Percentiles rank a stretch among this genome's conserved stretches.
These are phyloP conservation scores for Cicer cuneatum DNA, from an alignment of 306 rosid species.

Conservation along the genomic window DNA sequence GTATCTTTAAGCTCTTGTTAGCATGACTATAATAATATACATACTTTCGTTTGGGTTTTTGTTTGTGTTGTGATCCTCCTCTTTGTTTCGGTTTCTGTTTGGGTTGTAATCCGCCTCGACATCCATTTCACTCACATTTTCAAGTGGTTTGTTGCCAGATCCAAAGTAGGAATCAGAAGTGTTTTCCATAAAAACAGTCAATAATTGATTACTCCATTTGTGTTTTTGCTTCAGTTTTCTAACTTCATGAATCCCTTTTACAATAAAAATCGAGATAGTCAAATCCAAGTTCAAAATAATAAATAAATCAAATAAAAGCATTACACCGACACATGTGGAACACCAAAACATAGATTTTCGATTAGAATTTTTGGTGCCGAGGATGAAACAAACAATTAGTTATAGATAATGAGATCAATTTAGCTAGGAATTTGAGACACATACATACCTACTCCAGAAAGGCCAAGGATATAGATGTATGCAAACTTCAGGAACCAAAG, in stretches of 20 bases:
- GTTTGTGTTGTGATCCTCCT: no score
- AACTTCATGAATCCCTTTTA: background rate
- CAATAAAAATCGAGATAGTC: background rate
- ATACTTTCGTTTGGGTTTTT: no score
- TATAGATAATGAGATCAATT: background rate
- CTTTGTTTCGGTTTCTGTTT: no score
- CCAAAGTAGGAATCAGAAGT: background rate
- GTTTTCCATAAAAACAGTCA: conserved; percentile 20
- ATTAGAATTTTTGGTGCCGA: background rate
- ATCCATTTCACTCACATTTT: background rate
- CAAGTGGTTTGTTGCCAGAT: conserved; percentile 3
- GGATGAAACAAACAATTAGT: background rate
- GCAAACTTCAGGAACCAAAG: background rate
- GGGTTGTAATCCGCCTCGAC: no score
- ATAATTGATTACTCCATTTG: conserved; percentile 47
- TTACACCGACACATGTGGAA: no score
- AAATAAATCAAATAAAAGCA: no score
- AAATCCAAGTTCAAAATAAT: background rate
- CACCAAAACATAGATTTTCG: no score
- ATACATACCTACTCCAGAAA: background rate
- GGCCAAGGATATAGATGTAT: background rate
- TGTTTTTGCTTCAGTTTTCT: conserved; percentile 39
- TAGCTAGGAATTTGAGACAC: background rate
- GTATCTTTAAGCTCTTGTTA: no score
- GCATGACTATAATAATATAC: background rate